These are phyloP conservation scores for Trichocomaceae sp. DNA, from an alignment of 2,329 filamentous ascomycete genomes.

Conservation along the genomic window DNA sequence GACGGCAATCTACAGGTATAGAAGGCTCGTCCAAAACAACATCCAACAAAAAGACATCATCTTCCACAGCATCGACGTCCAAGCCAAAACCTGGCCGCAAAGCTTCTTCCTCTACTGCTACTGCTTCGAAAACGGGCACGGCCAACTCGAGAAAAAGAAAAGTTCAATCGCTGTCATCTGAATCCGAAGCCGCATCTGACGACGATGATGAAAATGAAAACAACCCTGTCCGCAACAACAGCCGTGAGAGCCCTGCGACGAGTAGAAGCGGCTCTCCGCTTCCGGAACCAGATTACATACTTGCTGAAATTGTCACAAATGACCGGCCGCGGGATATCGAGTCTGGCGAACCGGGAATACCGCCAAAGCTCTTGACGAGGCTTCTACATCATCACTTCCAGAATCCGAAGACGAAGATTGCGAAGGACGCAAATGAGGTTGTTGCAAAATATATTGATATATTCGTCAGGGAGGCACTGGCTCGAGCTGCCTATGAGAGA, in stretches of 20 bases:
- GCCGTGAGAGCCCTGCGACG: constrained; percentile 10
- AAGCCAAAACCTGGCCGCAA: not conserved
- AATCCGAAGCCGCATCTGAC: not conserved
- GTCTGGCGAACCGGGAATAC: constrained; percentile 49
- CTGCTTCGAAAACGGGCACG: constrained; percentile 11
- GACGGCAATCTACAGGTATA: constrained; percentile 25
- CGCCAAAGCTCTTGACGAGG: constrained; percentile 65
- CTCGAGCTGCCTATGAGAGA: constrained; percentile 67
- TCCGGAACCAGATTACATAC: constrained; percentile 42
- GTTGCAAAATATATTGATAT: constrained; percentile 83
- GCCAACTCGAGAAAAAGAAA: constrained; percentile 13
- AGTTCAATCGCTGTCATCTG: constrained; percentile 4
- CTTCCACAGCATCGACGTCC: constrained; percentile 6
- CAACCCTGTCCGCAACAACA: constrained; percentile 4
- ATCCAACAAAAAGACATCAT: constrained; percentile 12
- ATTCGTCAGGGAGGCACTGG: constrained; percentile 84
- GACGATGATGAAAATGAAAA: not conserved
- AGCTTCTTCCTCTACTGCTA: not conserved
- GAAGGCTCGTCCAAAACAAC: constrained; percentile 21
- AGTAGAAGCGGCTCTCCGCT: constrained; percentile 21
- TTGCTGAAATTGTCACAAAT: constrained; percentile 38
- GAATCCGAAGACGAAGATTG: constrained; percentile 63
- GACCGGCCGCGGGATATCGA: constrained; percentile 24
- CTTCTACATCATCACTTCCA: constrained; percentile 74
- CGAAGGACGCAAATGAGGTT: constrained; percentile 67